Base-by-base conservation (phyloP, 441 rosid genomes). In the Mallotus japonicus region DNA sequence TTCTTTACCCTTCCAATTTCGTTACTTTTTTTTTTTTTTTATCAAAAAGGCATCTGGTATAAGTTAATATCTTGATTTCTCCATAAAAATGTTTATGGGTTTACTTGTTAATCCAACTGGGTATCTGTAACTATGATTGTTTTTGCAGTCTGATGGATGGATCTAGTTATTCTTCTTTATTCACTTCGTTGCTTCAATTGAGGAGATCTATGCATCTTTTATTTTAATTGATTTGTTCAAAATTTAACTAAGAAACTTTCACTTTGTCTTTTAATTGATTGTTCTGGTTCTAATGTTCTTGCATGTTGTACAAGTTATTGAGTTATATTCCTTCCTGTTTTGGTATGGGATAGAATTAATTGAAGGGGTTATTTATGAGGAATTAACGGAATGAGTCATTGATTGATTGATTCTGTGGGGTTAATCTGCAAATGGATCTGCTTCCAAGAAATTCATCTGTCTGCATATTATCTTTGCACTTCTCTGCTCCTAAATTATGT, bases 61-160 rank as follows among this genome's bases (percentile, higher is more conserved):
- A 20, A 32, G n/a, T 46, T n/a, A 10, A 11, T 22, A 8, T 40
- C 8, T 2, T 62, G 14, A 12, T 51, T 42, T 34, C 24, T 40
- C 6, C 0, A 9, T 24, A 2, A 1, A 14, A 54, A 10, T 15
- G 67, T 37, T 13, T 17, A 59, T n/a, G 17, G 50, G 50, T 56
- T 40, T n/a, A 19, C 9, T 47, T 73, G 20, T 20, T 12, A 54
- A 58, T 68, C 62, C 50, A 57, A 50, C 3, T 61, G 73, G 68
- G 53, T 67, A 20, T 60, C 68, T 67, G 13, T 28, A 55, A 17
- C 22, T 54, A 19, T 17, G 22, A 8, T 16, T 53, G 12, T 13
- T 13, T 16, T 79, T 68, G n/a, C 34, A 28, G 51, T 24, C 37
- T 15, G 49, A 72, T 70, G 19, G 64, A 62, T 75, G 64, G 78